Evolutionary conservation across 1,284 basidiomycete genomes (phyloP), one percentile per base, ranked within the genome.

Genomic region (Tilletia horrida): DNA sequence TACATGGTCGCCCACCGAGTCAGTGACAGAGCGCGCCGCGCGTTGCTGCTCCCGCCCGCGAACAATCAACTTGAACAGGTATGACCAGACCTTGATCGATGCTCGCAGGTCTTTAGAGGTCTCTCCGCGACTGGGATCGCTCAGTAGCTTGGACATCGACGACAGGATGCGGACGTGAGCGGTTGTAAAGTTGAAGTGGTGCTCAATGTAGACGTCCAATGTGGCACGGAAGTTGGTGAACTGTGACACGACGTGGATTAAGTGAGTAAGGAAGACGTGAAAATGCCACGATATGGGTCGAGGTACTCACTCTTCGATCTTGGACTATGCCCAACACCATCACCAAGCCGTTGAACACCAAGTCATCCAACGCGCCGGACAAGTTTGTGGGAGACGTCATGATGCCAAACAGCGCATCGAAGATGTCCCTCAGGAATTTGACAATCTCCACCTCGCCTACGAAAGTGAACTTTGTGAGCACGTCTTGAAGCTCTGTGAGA

Each of bases 71-170:
- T 91, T 91, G 87, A 97, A 92, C 73, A 97, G 88, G 78, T 95
- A 93, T 76, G 93, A 90, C 92, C 93, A 96, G 23, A 97, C 94
- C 82, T 97, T 97, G 74, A 98, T 86, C 14, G 93, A 90, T 1
- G 92, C 88, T 45, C 94, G 89, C 65, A 97, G 86, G 18, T 87
- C 85, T 25, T 89, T 88, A 0, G 90, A 91, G 2, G 87, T 88
- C 40, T 93, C 91, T 11, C 86, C 85, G 7, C 88, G 86, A 0
- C 88, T 87, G 0, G 92, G 92, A 69, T 90, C 87, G 27, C 85
- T 85, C 64, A 97, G 85, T 6, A 97, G 87, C 21, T 87, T 86
- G 77, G 91, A 90, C 90, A 97, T 91, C 4, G 92, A 91, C 1
- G 72, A 67, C 42, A 79, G 76, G 48, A 78, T 50, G 61, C 76